Evolutionary conservation across 1,139 yeast genomes (phyloP).

Genomic region (Debaryomyces robertsiae): DNA sequence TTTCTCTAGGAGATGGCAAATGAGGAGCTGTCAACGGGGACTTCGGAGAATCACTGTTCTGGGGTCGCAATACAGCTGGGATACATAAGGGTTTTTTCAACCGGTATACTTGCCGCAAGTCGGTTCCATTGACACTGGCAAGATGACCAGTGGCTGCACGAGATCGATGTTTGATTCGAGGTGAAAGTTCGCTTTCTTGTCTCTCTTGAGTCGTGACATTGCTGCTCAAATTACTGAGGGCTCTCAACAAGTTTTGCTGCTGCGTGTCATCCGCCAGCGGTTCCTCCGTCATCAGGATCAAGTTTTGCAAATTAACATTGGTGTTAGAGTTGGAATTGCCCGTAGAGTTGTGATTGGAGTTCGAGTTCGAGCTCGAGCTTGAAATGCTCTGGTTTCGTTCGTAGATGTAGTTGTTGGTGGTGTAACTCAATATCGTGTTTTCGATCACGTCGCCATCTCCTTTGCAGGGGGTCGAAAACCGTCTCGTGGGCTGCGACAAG

Average conservation of each 20-base stretch:
- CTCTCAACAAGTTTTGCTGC: conserved; percentile 20
- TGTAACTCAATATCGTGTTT: conserved; percentile 21
- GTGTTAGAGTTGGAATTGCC: conserved; percentile 6
- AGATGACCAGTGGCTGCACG: conserved; percentile 10
- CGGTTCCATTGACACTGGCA: conserved; percentile 16
- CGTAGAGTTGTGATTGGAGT: conserved; percentile 1
- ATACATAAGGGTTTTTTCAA: conserved; percentile 42
- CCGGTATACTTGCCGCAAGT: conserved; percentile 33
- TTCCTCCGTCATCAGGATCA: conserved; percentile 1
- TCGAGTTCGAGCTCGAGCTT: conserved; percentile 5
- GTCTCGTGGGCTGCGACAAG: conserved; percentile 37
- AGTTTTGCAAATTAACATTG: neutral
- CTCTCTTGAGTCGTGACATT: conserved; percentile 28
- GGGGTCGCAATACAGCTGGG: conserved; percentile 48
- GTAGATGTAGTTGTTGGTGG: conserved; percentile 23
- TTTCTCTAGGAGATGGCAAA: neutral
- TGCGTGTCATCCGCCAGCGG: conserved; percentile 12
- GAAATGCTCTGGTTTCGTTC: conserved; percentile 13
- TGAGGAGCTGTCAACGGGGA: neutral
- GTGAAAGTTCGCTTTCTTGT: conserved; percentile 9
- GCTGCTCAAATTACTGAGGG: conserved; percentile 28
- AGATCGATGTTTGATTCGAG: conserved; percentile 16
- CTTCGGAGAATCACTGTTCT: conserved; percentile 3
- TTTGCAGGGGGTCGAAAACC: conserved; percentile 27
- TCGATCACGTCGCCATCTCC: conserved; percentile 8